Evolutionary conservation across 1,139 yeast species (phyloP).

Genomic region (Geotrichum bryndzae): DNA sequence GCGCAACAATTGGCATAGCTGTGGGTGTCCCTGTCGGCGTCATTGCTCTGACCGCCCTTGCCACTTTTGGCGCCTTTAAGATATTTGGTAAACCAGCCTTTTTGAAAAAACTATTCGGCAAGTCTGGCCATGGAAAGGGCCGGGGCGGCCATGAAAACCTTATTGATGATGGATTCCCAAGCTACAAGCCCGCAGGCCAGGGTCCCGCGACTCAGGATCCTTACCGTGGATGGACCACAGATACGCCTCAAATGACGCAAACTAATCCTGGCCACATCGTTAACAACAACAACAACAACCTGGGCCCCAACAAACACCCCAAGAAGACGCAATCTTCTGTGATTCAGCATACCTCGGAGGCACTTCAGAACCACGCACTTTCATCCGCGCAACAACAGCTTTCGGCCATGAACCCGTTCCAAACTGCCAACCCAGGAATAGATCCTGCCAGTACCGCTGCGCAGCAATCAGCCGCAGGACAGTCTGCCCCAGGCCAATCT

Average conservation of each 20-base stretch:
- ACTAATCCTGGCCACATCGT: neutral
- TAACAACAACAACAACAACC: too few species aligned
- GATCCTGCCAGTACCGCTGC: neutral
- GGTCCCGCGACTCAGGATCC: neutral
- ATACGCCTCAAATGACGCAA: neutral
- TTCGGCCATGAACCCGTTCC: neutral
- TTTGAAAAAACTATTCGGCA: neutral
- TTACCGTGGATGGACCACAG: neutral
- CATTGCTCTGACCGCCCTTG: constrained; percentile 12
- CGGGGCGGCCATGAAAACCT: neutral
- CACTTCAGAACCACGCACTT: neutral
- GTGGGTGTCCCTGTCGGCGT: constrained; percentile 20
- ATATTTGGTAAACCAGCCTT: neutral
- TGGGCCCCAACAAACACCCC: too few species aligned
- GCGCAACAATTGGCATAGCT: constrained; percentile 20
- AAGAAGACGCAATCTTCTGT: neutral
- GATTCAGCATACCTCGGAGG: neutral
- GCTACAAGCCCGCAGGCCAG: neutral
- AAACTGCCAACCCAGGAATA: neutral
- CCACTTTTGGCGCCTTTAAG: neutral
- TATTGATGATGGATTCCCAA: neutral
- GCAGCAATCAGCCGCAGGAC: too few species aligned
- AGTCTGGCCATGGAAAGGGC: neutral
- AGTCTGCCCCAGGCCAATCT: too few species aligned
- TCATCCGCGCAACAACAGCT: neutral